These are phyloP conservation scores for Sonneratia alba DNA, from an alignment of 345 rosid species.

Conservation along the genomic window DNA sequence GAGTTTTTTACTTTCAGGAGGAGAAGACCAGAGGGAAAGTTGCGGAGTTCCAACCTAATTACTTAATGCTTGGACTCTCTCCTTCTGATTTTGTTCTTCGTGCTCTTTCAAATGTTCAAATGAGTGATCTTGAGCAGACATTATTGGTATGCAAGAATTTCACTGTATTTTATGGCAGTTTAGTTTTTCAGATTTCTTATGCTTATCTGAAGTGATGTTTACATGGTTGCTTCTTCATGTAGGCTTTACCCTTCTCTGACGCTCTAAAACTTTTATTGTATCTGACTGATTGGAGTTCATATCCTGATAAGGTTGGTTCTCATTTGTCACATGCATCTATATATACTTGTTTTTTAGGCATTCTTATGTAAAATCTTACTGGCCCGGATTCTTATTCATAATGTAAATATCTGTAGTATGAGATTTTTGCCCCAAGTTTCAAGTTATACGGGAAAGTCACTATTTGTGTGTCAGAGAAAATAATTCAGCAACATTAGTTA, in stretches of 20 bases:
- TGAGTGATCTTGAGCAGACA: constrained; percentile 85
- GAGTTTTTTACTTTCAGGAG: constrained; percentile 36
- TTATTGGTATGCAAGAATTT: constrained; percentile 48
- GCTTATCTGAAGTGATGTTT: not conserved
- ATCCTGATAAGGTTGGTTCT: constrained; percentile 68
- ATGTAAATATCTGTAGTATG: not conserved
- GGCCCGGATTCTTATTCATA: not conserved
- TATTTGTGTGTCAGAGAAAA: not conserved
- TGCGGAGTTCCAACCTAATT: constrained; percentile 55
- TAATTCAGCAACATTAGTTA: not conserved
- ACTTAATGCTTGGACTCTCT: constrained; percentile 58
- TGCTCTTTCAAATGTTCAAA: constrained; percentile 57
- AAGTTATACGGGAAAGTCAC: not conserved
- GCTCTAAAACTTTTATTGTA: constrained; percentile 73
- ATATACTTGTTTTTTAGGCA: not conserved
- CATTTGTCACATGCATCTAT: not conserved
- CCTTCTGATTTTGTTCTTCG: constrained; percentile 71
- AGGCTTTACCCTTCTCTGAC: constrained; percentile 92
- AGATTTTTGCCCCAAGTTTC: not conserved
- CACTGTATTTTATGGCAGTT: not conserved
- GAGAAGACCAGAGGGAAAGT: constrained; percentile 50
- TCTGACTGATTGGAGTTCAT: constrained; percentile 60
- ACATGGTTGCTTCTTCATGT: constrained; percentile 11
- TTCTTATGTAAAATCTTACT: not conserved
- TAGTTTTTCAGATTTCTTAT: not conserved